Base-by-base conservation (phyloP, 2,329 filamentous ascomycete species). In the Cytospora chrysosperma region DNA sequence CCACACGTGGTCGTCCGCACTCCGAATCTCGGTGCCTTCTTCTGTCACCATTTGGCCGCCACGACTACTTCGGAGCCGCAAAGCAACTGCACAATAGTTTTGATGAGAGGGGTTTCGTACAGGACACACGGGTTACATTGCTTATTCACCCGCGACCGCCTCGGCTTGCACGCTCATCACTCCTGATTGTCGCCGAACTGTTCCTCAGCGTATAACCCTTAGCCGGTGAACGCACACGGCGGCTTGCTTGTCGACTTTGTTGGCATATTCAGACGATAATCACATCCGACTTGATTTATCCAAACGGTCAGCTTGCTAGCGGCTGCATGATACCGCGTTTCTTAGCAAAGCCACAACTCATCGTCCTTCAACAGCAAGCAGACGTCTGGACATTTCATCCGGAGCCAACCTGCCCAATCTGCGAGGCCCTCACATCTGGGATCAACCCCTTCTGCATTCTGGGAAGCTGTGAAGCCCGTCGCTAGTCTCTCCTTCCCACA, bases 1-100 rank as follows among this genome's bases (percentile, higher is more conserved):
- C 34, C 56, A 53, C 61, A 63, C 61, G 61, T 63, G 61, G 61
- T 37, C 30, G 28, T 27, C 37, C 56, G 56, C 50, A 10, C 10
- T 43, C n/a, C 40, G 19, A 43, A 5, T 7, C n/a, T 43, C 40
- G 40, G 40, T n/a, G 15, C 6, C 1, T 43, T 43, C n/a, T 21
- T n/a, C 40, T 10, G 40, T 21, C 19, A n/a, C 26, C 58, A 19
- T 60, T 12, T 32, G 50, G 30, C 17, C 40, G 50, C 52, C 50
- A 53, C 50, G 34, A 43, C 58, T 47, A 47, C 50, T 34, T 54
- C 26, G 43, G 58, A 32, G 34, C 53, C 53, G 58, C 50, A 43
- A 53, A 17, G 28, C n/a, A 21, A 37, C 58, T 47, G 50, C 58
- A 26, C 49, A 50, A 60, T 50, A 43, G 26, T 28, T 43, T 51